These are phyloP conservation scores for Yamadazyma nakazawae DNA, from an alignment of 805 yeast species.

Conservation along the genomic window DNA sequence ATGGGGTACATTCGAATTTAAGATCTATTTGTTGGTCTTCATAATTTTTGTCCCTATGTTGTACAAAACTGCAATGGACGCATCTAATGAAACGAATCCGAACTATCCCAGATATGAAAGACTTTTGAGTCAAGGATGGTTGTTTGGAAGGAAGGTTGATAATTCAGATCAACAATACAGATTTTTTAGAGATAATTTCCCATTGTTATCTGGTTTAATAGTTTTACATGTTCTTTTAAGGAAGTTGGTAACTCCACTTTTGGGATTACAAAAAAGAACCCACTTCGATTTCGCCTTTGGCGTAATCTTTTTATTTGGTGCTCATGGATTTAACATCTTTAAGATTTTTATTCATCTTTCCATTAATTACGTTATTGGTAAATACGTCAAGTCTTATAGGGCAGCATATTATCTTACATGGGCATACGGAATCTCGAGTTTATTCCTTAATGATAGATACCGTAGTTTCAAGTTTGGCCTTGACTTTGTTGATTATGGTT, in stretches of 20 bases:
- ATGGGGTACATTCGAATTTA: conserved; percentile 80
- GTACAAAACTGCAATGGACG: conserved; percentile 77
- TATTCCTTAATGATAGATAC: conserved; percentile 73
- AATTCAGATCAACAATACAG: conserved; percentile 88
- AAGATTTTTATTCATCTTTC: conserved; percentile 59
- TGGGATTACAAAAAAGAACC: conserved; percentile 36
- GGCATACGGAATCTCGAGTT: conserved; percentile 73
- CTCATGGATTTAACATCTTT: conserved; percentile 76
- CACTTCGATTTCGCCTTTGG: conserved; percentile 77
- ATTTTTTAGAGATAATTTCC: conserved; percentile 80
- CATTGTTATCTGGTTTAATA: conserved; percentile 55
- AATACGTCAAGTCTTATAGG: conserved; percentile 28
- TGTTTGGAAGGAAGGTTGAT: conserved; percentile 85
- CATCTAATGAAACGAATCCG: conserved; percentile 70
- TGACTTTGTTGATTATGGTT: conserved; percentile 55
- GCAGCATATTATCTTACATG: conserved; percentile 53
- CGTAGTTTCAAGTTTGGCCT: conserved; percentile 55
- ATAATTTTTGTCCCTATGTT: conserved; percentile 73
- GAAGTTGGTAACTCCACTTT: conserved; percentile 20
- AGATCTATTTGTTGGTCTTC: conserved; percentile 61
- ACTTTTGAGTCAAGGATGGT: conserved; percentile 78
- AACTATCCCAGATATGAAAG: conserved; percentile 64
- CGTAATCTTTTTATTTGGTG: conserved; percentile 57
- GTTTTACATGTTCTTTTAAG: conserved; percentile 54
- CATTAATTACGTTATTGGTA: conserved; percentile 51